Base-by-base conservation (phyloP, 2,329 filamentous ascomycete genomes). In the Mariannaea elegans region DNA sequence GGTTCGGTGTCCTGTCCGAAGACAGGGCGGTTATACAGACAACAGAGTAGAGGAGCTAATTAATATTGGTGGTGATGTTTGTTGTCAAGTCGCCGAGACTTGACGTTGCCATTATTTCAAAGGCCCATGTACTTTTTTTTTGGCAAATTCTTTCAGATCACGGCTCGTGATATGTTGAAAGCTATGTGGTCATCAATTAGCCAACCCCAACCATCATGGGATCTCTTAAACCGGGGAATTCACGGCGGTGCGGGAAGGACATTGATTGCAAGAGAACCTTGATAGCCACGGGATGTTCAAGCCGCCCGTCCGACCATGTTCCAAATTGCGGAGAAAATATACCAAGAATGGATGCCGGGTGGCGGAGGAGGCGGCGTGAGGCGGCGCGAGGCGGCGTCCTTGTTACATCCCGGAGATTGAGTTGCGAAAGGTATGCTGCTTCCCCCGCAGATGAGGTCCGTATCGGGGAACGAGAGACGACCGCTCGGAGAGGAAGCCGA, bases 401-500 rank as follows among this genome's bases (percentile, higher is more conserved):
- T 27, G 24, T 27, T 9, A 9, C 24, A 5, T 27, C 47, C 47
- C 55, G 55, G 55, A 58, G 55, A 69, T 69, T 60, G 62, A 65
- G 56, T 49, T 69, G 65, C 65, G 59, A 48, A 36, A 64, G 18
- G n/a, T 14, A 39, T 23, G 14, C n/a, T 29, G 27, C 18, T 23
- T 46, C 45, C 56, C 59, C 62, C 59, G 34, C 34, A 38, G n/a
- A n/a, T 21, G 36, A 39, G 36, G 9, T 47, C 46, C 54, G 38
- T 57, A 56, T 62, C 51, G 52, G 66, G 55, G 51, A 59, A 56
- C 53, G 56, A 59, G 62, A 55, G 53, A 59, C 48, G 55, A 31
- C 18, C 9, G 3, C 44, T 55, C 61, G 56, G 61, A 58, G 50
- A 63, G 56, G 63, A 70, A 63, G 61, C 68, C 68, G 68, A 70